Base-by-base conservation (phyloP, 148 eudicot genomes). In the Talinum fruticosum region DNA sequence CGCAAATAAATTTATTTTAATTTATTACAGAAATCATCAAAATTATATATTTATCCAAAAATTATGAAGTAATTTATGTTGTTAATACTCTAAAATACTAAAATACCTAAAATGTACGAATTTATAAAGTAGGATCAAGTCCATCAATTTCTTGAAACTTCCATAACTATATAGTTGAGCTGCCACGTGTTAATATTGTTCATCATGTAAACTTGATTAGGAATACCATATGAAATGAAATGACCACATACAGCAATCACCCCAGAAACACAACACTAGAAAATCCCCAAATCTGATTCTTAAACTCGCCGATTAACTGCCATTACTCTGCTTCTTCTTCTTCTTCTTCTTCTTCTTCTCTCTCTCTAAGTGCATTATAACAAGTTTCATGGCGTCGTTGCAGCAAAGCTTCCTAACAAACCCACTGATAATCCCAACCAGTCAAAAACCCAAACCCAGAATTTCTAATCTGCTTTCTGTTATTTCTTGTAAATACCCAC, bases 331-430 rank as follows among this genome's bases (percentile, higher is more conserved):
- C 33, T 10, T 26, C 54, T 21, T 2, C 6, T 10, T 26, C 16
- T 53, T 12, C 34, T 5, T 24, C 8, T n/a, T n/a, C n/a, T n/a
- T n/a, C n/a, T n/a, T n/a, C 29, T 8, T 21, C 36, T 24, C 19
- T 47, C 28, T 67, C 38, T 35, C 51, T 35, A 15, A 30, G 21
- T 29, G 37, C 19, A 71, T 59, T 15, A 6, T n/a, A 30, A n/a
- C 32, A 32, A 80, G 88, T 86, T 74, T 87, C 29, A 53, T 85
- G 36, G 80, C 85, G 24, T 80, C 87, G 66, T 74, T 82, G 41
- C 89, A 90, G 26, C 85, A 87, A 38, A 88, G 89, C 83, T 92
- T 90, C 59, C 57, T 92, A 35, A 45, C 75, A 61, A 89, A 84
- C 85, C 82, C 93, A 71, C 83, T 90, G 23, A 47, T 30, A 29